Evolutionary conservation across 2,329 filamentous ascomycete species (phyloP), one percentile per base, ranked within the genome.

Genomic region (Ilyonectria destructans): DNA sequence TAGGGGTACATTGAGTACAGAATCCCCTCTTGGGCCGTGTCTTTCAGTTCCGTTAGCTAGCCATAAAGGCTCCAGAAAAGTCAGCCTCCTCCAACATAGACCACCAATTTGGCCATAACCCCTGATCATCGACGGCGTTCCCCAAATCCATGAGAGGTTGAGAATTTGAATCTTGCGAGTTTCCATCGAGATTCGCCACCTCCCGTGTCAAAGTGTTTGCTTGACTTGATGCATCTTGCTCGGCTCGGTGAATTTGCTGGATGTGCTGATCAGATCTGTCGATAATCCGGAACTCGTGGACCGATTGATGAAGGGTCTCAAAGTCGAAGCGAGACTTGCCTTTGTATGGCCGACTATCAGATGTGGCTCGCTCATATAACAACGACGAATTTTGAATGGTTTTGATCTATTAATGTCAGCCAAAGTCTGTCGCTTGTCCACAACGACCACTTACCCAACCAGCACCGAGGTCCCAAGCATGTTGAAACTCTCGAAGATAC

Each of bases 71-170:
- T n/a, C 52, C 63, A 4, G 71, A 52, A 67, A 75, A 74, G 10
- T 74, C 72, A 6, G 73, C 72, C 2, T 74, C 72, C n/a, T 74
- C 72, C 10, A 74, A 58, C 72, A 74, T 74, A 1, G 72, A 74
- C 72, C 72, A 74, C 72, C 72, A 74, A 33, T 74, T 74, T 4
- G 72, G 72, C 56, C 74, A 74, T 0, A 71, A 67, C 9, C 63
- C 58, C 5, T 58, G 63, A 15, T 66, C 58, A 8, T 66, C 63
- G 4, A 45, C 43, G 17, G 33, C 48, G 1, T 26, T 52, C 7
- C 60, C 49, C 3, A 61, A 10, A 15, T 74, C 72, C 6, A 69
- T 49, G 10, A 71, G 35, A 5, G 62, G 49, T 26, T 13, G 48
- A 37, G 8, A 35, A 4, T 7, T 69, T 2, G 23, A 7, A 54